Evolutionary conservation across 1,139 yeast genomes (phyloP).

Genomic region (Taphrina pruni): DNA sequence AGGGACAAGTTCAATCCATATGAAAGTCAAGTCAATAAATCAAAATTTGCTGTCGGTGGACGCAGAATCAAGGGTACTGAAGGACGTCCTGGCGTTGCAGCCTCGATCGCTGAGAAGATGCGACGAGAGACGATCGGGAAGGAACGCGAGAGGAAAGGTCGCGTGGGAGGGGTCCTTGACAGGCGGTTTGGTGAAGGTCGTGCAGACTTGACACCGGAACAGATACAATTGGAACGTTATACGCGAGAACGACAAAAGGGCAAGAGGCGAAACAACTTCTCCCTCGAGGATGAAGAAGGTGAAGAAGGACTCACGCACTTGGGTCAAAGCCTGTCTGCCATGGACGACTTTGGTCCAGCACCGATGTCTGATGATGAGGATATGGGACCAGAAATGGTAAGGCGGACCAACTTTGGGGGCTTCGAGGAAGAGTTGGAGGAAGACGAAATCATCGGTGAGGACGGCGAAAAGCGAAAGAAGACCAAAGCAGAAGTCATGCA

Average conservation of each 20-base stretch:
- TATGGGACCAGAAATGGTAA: conserved; percentile 41
- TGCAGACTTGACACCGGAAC: conserved; percentile 74
- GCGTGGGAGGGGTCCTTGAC: conserved; percentile 79
- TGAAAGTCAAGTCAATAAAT: conserved; percentile 73
- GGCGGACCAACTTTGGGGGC: conserved; percentile 46
- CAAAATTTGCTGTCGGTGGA: conserved; percentile 68
- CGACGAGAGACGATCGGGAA: conserved; percentile 72
- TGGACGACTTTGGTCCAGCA: conserved; percentile 57
- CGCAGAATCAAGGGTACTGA: conserved; percentile 67
- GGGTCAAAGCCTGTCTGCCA: conserved; percentile 67
- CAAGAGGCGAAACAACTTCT: conserved; percentile 54
- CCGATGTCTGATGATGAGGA: conserved; percentile 57
- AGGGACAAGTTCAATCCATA: conserved; percentile 88
- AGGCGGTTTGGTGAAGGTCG: conserved; percentile 92
- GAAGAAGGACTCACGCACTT: conserved; percentile 70
- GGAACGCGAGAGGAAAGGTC: conserved; percentile 65
- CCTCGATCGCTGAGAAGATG: conserved; percentile 75
- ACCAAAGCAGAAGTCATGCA: conserved; percentile 95
- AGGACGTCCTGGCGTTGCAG: conserved; percentile 73
- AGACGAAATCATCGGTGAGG: conserved; percentile 51
- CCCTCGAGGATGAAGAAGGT: conserved; percentile 75
- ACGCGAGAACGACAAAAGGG: conserved; percentile 76
- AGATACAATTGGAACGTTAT: conserved; percentile 92
- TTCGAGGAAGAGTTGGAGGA: conserved; percentile 49
- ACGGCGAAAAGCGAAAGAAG: conserved; percentile 66